Percentiles rank a stretch among this genome's conserved stretches.
These are phyloP conservation scores for Theobroma cacao DNA, from an alignment of 345 rosid genomes.

Conservation along the genomic window DNA sequence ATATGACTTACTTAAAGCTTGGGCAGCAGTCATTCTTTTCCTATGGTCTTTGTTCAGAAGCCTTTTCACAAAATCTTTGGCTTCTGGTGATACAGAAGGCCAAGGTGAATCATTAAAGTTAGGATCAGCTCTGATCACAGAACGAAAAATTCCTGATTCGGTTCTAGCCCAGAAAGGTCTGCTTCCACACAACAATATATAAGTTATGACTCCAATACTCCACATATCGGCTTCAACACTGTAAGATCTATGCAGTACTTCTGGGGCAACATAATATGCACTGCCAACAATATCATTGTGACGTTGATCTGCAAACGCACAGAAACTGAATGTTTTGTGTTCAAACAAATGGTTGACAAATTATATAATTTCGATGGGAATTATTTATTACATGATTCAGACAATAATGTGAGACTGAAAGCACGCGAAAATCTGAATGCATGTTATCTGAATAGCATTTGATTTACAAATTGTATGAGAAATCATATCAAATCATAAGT, in stretches of 20 bases:
- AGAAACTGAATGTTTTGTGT: conserved; percentile 16
- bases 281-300: conserved; percentile 97
- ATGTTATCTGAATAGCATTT: neutral
- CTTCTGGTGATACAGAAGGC: conserved; percentile 83
- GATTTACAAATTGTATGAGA: neutral
- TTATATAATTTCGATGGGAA: neutral
- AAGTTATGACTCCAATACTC: conserved; percentile 95
- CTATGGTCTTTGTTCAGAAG: conserved; percentile 93
- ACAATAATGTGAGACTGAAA: conserved; percentile 1
- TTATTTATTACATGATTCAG: neutral
- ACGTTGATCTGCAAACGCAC: conserved; percentile 67
- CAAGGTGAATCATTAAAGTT: conserved; percentile 89
- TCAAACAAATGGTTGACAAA: conserved; percentile 13
- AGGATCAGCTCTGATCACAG: conserved; percentile 90
- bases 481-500: neutral
- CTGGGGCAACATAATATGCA: conserved; percentile 98
- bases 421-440: neutral
- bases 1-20: conserved; percentile 72
- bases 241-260: conserved; percentile 97
- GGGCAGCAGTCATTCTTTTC: conserved; percentile 97
- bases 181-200: conserved; percentile 94
- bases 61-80: conserved; percentile 87
- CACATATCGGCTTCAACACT: conserved; percentile 92
- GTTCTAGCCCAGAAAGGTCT: conserved; percentile 95
- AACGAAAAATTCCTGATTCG: conserved; percentile 95